A percentile compares a stretch with the other conserved stretches of the same genome.
Evolutionary conservation across 441 rosid genomes (phyloP).

Genomic region (Corymbia calophylla): DNA sequence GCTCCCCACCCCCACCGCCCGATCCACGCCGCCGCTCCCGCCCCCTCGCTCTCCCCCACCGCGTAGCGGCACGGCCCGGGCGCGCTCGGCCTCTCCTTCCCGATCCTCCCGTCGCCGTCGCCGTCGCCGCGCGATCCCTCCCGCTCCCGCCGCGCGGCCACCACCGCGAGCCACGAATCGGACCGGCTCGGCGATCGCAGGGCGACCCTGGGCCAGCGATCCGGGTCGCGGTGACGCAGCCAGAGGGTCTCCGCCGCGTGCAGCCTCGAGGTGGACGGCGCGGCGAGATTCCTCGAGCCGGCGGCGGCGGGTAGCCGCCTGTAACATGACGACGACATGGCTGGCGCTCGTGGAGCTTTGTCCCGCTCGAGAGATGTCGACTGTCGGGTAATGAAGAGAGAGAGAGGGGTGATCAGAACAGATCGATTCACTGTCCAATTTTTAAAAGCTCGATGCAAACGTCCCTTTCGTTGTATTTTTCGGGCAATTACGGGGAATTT

Average conservation of each 20-base stretch:
- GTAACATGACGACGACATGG: constrained; percentile 51
- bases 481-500: background rate
- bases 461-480: background rate
- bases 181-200: constrained; percentile 23
- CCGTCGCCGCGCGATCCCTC: constrained; percentile 32
- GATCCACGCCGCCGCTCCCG: constrained; percentile 6
- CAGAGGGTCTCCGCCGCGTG: constrained; percentile 13
- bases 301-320: constrained; percentile 32
- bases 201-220: constrained; percentile 17
- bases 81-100: constrained; percentile 25
- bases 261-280: constrained; percentile 8
- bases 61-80: constrained; percentile 4
- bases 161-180: constrained; percentile 13
- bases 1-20: constrained; percentile 14
- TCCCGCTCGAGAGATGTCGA: background rate
- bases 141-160: constrained; percentile 23
- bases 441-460: background rate
- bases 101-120: constrained; percentile 14
- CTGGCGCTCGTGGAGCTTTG: background rate
- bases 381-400: background rate
- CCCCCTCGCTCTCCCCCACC: constrained; percentile 11
- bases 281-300: constrained; percentile 1
- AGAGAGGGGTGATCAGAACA: background rate
- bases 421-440: background rate
- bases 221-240: constrained; percentile 11